Base-by-base conservation (phyloP, 306 rosid species). In the Cucumis hystrix region DNA sequence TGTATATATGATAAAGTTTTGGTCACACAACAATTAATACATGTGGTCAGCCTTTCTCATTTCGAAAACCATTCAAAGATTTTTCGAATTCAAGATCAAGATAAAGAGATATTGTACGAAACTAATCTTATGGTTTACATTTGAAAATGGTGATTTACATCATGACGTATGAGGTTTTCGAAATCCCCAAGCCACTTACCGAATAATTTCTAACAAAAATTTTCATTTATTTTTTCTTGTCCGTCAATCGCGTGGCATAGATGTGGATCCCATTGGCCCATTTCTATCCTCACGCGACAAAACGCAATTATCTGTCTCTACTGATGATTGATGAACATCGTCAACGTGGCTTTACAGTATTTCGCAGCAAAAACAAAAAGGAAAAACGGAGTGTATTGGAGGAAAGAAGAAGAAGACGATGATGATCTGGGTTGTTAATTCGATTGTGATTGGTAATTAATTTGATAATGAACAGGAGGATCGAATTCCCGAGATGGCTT, bases 381-480 rank as follows among this genome's bases (percentile, higher is more conserved):
- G 28, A 39, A 10, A 62, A 63, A 6, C 5, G 52, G 52, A 35
- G 25, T 65, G 2, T 37, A 65, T 65, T 65, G 47, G 72, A 79
- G 81, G 14, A 79, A 45, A 33, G 35, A 33, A 33, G 37, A 33
- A 33, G 30, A 28, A 7, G 69, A 41, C 13, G 39, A 80, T 81
- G 88, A 84, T 82, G 83, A 80, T 88, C 78, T 72, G 63, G 59
- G n/a, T 80, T 47, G 21, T 23, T 14, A 41, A 47, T 20, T 14
- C 58, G 41, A 21, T 78, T 75, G 72, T 80, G 74, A 84, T 85
- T 75, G 78, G 67, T 47, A n/a, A 61, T 17, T 51, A 18, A 30
- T 74, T 87, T 87, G 47, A 92, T 87, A 91, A 87, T 52, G 93
- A 80, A 78, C 64, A 81, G 75, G 67, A 80, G 79, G 40, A 47